Percentiles rank a stretch among this genome's conserved stretches.
phyloP scores from a whole-genome alignment of 768 basidiomycete genomes.

The Amanita rubescens region DNA sequence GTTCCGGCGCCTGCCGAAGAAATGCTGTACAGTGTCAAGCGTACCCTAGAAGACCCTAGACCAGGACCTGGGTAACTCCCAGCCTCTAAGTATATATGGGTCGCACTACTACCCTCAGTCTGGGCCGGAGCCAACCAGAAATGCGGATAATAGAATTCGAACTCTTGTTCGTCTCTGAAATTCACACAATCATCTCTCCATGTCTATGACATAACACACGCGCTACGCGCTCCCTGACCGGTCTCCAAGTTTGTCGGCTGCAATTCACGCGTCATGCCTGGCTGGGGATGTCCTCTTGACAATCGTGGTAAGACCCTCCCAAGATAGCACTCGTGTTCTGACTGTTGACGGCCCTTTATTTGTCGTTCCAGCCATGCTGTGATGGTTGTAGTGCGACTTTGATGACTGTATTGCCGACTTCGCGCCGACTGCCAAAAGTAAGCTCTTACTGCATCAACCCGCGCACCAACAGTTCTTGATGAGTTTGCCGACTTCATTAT shows the following conservation, averaged over 20 bases:
- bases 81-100: no score
- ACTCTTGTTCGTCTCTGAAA: not conserved
- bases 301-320: not conserved
- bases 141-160: not conserved
- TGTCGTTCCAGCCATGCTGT: not conserved
- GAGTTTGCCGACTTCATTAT: not conserved
- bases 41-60: no score
- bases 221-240: not conserved
- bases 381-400: not conserved
- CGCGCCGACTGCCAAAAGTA: not conserved
- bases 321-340: not conserved
- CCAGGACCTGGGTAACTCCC: no score
- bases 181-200: not conserved
- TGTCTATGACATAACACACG: not conserved
- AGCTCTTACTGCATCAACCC: no score
- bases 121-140: not conserved
- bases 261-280: not conserved
- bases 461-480: no score
- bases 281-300: not conserved
- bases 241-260: not conserved
- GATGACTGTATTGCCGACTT: not conserved
- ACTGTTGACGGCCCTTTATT: not conserved
- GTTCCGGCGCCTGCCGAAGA: no score
- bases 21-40: no score
- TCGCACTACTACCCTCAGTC: not conserved